Evolutionary conservation across 192 early-diverging fungal species (phyloP).

Genomic region (Linnemannia schmuckeri): DNA sequence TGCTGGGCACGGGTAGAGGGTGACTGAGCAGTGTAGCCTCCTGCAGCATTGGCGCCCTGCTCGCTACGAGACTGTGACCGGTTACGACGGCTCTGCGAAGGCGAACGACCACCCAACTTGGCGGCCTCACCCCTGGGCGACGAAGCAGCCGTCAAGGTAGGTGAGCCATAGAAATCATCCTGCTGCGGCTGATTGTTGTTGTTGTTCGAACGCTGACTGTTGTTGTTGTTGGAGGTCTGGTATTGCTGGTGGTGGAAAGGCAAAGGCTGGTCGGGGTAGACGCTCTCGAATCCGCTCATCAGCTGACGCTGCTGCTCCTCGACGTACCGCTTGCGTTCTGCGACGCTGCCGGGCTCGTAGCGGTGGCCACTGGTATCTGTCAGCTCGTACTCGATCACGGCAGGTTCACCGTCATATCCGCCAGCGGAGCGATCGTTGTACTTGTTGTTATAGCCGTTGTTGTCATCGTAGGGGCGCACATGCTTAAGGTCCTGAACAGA

Average conservation of each 20-base stretch:
- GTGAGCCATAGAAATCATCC: neutral
- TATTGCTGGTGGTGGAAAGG: constrained; percentile 1
- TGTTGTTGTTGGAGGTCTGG: neutral
- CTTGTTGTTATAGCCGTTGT: constrained; percentile 12
- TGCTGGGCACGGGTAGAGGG: neutral
- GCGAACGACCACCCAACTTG: neutral
- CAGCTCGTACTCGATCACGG: constrained; percentile 41
- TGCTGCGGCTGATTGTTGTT: neutral
- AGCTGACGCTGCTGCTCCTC: constrained; percentile 39
- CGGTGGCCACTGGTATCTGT: constrained; percentile 20
- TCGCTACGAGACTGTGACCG: neutral
- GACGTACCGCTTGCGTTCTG: constrained; percentile 35
- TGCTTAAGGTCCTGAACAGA: constrained; percentile 11
- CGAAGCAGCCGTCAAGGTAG: neutral
- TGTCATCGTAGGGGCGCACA: constrained; percentile 9
- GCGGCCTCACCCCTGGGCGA: neutral
- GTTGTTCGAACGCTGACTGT: neutral
- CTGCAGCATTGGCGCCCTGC: no score
- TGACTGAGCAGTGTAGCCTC: neutral
- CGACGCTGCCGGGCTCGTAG: constrained; percentile 21
- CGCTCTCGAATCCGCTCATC: constrained; percentile 29
- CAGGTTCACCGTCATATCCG: constrained; percentile 1
- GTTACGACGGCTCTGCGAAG: constrained; percentile 4
- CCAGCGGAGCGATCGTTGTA: neutral
- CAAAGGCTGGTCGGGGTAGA: constrained; percentile 3